These are phyloP conservation scores for Blastobotrys malaysiensis DNA, from an alignment of 1,139 yeast genomes.

Conservation along the genomic window DNA sequence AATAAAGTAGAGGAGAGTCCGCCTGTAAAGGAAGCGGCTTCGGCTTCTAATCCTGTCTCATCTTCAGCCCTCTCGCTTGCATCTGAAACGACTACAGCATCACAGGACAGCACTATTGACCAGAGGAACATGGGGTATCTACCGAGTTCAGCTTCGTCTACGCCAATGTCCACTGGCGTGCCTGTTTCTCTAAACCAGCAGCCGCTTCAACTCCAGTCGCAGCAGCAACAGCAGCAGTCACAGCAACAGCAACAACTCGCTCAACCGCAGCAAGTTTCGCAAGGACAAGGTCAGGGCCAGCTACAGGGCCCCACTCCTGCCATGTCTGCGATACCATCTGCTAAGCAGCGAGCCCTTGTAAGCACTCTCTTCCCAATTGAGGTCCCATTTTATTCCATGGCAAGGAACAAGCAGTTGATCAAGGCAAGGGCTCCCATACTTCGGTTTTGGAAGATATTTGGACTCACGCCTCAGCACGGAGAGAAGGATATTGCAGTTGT, in stretches of 20 bases:
- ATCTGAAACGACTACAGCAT: not conserved
- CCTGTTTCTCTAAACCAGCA: not conserved
- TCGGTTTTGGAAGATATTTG: slow-evolving; percentile 37
- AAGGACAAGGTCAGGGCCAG: not conserved
- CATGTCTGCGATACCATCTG: not conserved
- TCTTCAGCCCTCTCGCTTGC: not conserved
- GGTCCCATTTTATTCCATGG: slow-evolving; percentile 29
- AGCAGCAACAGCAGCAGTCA: not conserved
- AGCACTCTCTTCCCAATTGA: slow-evolving; percentile 18
- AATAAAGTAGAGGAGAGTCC: not conserved
- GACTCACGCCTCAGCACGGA: slow-evolving; percentile 32
- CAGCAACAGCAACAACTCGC: not conserved
- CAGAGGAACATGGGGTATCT: not conserved
- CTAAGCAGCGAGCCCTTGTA: not conserved
- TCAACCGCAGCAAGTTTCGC: not conserved
- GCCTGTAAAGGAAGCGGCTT: not conserved
- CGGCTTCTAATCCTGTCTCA: not conserved
- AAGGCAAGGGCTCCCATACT: slow-evolving; percentile 35
- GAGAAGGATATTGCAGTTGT: slow-evolving; percentile 28
- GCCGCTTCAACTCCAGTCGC: not conserved
- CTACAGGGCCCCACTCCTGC: not conserved
- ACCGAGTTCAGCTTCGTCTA: not conserved
- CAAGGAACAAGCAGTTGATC: slow-evolving; percentile 25
- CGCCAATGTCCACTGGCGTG: not conserved
- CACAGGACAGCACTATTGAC: not conserved